Conservation (phyloP, 164 flowering plant genomes). For the Stephania yunnanensis region DNA sequence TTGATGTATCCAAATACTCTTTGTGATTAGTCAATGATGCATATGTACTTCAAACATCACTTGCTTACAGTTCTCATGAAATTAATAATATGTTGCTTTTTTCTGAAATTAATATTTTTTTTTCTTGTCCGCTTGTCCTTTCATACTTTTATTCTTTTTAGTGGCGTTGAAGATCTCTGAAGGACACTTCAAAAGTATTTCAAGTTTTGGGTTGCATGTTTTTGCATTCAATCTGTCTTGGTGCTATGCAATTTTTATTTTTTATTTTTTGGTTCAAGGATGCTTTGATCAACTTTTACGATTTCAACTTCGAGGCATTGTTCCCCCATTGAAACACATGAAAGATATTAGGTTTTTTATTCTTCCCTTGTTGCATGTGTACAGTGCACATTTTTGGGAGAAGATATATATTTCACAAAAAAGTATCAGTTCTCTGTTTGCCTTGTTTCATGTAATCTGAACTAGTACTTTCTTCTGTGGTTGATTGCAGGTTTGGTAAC, state of each 20-base stretch:
- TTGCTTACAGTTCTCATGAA: background rate
- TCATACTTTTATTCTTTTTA: background rate
- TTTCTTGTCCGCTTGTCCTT: background rate
- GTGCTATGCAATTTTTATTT: background rate
- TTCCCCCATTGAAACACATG: background rate
- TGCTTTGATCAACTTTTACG: background rate
- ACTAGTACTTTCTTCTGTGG: background rate
- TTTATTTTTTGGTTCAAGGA: background rate
- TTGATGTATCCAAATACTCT: background rate
- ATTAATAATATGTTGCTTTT: background rate
- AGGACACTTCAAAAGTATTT: background rate
- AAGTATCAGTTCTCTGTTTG: background rate
- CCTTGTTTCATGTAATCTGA: background rate
- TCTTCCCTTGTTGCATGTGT: background rate
- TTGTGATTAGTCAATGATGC: background rate
- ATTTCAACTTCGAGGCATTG: background rate
- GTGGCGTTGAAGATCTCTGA: background rate
- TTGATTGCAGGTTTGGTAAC: constrained; percentile 83
- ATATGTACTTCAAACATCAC: background rate
- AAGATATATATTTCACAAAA: background rate
- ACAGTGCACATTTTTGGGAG: background rate
- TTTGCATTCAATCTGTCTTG: background rate
- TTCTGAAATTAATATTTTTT: too few relatives aligned
- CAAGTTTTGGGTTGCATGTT: background rate
- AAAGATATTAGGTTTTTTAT: background rate